phyloP scores from a whole-genome alignment of 805 yeast species.

The Saccharomycopsis fodiens region DNA sequence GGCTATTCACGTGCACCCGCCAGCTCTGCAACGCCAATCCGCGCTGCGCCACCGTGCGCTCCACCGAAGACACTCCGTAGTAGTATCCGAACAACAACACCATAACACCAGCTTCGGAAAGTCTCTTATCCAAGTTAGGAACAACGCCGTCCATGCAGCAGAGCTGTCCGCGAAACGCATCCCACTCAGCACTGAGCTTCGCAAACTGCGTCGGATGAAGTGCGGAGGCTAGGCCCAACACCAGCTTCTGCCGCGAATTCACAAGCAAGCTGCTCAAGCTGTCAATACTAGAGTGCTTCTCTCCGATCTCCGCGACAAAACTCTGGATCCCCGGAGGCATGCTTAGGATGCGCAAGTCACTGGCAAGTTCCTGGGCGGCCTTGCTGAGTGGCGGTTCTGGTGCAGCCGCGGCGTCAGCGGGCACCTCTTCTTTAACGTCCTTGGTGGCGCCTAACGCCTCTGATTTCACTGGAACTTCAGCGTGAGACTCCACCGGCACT shows the following conservation, averaged over 20 bases:
- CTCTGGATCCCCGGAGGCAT: slow-evolving; percentile 29
- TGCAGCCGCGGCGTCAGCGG: not conserved
- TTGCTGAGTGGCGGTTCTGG: not conserved
- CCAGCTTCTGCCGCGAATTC: slow-evolving; percentile 7
- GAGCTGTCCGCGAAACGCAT: slow-evolving; percentile 8
- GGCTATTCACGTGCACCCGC: slow-evolving; percentile 13
- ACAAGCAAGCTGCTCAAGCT: slow-evolving; percentile 6
- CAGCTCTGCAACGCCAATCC: slow-evolving; percentile 17
- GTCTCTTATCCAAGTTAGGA: slow-evolving; percentile 5
- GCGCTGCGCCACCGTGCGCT: slow-evolving; percentile 15
- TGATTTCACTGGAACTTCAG: not conserved
- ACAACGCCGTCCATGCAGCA: not conserved
- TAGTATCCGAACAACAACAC: slow-evolving; percentile 20
- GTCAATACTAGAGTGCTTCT: not conserved
- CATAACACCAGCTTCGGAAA: slow-evolving; percentile 9
- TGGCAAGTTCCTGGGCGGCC: slow-evolving; percentile 1
- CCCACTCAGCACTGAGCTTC: slow-evolving; percentile 17
- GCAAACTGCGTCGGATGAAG: slow-evolving; percentile 15
- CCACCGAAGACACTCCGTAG: slow-evolving; percentile 14
- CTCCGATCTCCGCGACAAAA: slow-evolving; percentile 24
- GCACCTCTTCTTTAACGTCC: not conserved
- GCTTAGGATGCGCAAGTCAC: slow-evolving; percentile 10
- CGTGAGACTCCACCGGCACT: not conserved
- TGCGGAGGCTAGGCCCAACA: slow-evolving; percentile 3
- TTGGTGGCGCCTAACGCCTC: not conserved